These are phyloP conservation scores for Brassica carinata DNA, from an alignment of 345 rosid genomes.

Conservation along the genomic window DNA sequence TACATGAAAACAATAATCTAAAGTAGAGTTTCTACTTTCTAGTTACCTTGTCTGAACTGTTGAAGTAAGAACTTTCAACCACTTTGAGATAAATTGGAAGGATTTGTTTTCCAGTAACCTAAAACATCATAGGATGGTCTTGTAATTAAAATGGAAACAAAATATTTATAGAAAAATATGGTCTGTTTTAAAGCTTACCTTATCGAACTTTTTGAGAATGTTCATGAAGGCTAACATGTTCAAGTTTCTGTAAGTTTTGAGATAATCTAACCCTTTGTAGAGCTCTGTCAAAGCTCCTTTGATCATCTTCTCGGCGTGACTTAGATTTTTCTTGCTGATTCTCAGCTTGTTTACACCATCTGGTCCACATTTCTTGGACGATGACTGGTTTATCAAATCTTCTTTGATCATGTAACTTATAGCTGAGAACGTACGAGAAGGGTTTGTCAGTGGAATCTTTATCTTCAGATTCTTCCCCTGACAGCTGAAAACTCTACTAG, in stretches of 20 bases:
- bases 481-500: constrained; percentile 57
- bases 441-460: constrained; percentile 82
- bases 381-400: constrained; percentile 68
- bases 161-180: too few relatives aligned
- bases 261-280: constrained; percentile 82
- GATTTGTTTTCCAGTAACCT: constrained; percentile 90
- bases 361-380: constrained; percentile 55
- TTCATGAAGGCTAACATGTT: constrained; percentile 95
- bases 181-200: constrained; percentile 45
- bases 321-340: constrained; percentile 76
- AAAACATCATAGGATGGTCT: constrained; percentile 4
- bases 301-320: constrained; percentile 90
- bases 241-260: constrained; percentile 91
- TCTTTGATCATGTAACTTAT: constrained; percentile 71
- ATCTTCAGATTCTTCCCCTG: constrained; percentile 82
- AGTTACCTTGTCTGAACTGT: constrained; percentile 95
- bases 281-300: constrained; percentile 82
- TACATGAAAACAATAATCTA: neutral
- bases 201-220: constrained; percentile 93
- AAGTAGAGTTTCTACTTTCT: too few relatives aligned
- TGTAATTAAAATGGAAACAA: too few relatives aligned
- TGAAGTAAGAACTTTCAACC: constrained; percentile 92
- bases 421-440: constrained; percentile 80
- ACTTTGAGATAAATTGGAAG: constrained; percentile 87
- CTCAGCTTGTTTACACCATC: constrained; percentile 61